Percentiles rank a stretch among this genome's conserved stretches.
Evolutionary conservation across 2,329 filamentous ascomycete species (phyloP).

Genomic region (Penicillium sumatraense): DNA sequence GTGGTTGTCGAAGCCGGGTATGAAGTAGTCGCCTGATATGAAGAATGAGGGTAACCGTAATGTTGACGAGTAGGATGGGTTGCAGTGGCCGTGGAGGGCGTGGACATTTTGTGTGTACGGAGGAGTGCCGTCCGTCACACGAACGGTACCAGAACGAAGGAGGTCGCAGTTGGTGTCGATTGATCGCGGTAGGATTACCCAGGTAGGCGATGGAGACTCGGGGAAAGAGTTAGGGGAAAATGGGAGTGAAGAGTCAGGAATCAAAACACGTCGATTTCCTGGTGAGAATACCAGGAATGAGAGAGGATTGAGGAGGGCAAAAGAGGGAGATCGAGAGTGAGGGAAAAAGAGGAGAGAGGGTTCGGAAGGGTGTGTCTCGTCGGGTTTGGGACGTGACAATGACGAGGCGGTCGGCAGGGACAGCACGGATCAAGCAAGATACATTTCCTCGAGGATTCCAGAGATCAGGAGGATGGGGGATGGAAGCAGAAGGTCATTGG

Average conservation of each 20-base stretch:
- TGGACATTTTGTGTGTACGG: conserved; percentile 67
- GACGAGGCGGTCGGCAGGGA: conserved; percentile 30
- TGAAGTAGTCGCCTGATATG: conserved; percentile 59
- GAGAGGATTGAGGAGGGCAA: neutral
- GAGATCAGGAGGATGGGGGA: neutral
- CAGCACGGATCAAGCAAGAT: conserved; percentile 19
- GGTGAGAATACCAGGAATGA: neutral
- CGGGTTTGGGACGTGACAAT: conserved; percentile 25
- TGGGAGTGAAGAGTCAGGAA: neutral
- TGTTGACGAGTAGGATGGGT: conserved; percentile 72
- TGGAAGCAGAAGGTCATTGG: conserved; percentile 5
- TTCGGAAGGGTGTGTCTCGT: conserved; percentile 18
- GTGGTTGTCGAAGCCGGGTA: conserved; percentile 55
- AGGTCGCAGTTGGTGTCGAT: conserved; percentile 17
- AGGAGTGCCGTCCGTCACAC: conserved; percentile 33
- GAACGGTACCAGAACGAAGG: conserved; percentile 29
- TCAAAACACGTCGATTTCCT: too few relatives aligned
- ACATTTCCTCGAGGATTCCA: conserved; percentile 13
- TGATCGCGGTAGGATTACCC: conserved; percentile 10
- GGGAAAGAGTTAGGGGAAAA: neutral
- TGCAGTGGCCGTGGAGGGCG: conserved; percentile 76
- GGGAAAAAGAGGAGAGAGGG: neutral
- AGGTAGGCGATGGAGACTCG: conserved; percentile 1
- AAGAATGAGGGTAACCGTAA: conserved; percentile 65
- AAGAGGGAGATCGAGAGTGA: neutral